Evolutionary conservation across 2,329 filamentous ascomycete genomes (phyloP).

Genomic region (Calonectria pseudoreteaudii): DNA sequence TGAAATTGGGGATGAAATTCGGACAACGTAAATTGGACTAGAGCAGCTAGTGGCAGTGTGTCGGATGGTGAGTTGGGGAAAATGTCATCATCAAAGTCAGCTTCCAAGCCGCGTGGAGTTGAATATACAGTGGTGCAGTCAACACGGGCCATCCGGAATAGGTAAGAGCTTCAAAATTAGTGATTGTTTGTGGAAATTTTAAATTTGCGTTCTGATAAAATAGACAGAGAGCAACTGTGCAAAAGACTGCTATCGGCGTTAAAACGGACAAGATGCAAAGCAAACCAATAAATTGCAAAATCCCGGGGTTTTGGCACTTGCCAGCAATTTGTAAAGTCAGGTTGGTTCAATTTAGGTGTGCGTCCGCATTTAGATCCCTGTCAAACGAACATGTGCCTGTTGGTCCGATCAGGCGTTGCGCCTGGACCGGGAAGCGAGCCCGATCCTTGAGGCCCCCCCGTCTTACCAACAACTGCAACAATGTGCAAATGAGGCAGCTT

Average conservation of each 20-base stretch:
- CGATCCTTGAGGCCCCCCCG: not conserved
- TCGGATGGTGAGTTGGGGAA: not conserved
- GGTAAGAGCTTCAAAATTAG: not conserved
- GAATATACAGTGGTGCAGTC: not conserved
- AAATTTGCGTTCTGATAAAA: not conserved
- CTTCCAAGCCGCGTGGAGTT: not conserved
- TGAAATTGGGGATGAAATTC: not conserved
- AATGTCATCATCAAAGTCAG: not conserved
- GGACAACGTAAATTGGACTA: not conserved
- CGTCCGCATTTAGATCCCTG: not conserved
- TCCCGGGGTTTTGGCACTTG: not conserved
- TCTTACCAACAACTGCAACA: not conserved
- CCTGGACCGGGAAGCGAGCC: not conserved
- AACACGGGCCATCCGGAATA: not conserved
- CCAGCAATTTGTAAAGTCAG: not conserved
- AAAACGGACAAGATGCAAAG: not conserved
- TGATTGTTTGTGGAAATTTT: not conserved
- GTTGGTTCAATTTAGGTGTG: not conserved
- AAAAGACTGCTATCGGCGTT: not conserved
- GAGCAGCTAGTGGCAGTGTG: not conserved
- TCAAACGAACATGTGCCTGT: not conserved
- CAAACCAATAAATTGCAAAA: not conserved
- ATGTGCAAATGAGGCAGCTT: not conserved
- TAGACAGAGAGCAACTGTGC: not conserved
- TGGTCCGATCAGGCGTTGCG: not conserved